These are phyloP conservation scores for Neopestalotiopsis sp. DNA, from an alignment of 2,329 filamentous ascomycete species.

Conservation along the genomic window DNA sequence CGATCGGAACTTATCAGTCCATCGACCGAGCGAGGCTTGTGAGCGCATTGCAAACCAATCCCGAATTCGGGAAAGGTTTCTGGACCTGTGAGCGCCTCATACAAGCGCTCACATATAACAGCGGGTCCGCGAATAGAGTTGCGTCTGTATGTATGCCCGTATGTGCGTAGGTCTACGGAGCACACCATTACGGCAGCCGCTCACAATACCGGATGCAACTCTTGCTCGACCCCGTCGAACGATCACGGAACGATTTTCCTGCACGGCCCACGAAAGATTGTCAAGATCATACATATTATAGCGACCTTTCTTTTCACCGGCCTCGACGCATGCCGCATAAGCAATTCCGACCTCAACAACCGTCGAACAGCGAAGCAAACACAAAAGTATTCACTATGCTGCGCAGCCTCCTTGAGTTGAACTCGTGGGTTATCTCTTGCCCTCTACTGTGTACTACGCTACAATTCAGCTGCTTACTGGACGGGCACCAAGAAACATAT, in stretches of 20 bases:
- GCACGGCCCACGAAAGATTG: conserved; percentile 3
- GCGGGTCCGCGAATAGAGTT: conserved; percentile 10
- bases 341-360: neutral
- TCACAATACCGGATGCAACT: conserved; percentile 10
- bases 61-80: neutral
- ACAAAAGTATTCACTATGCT: neutral
- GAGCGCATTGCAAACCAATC: neutral
- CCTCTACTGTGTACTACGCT: neutral
- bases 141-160: neutral
- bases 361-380: neutral
- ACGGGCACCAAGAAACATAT: neutral
- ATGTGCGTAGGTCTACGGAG: no score
- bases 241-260: conserved; percentile 10
- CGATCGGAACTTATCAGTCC: conserved; percentile 7
- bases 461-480: neutral
- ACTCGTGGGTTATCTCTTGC: neutral
- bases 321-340: neutral
- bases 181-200: conserved; percentile 4
- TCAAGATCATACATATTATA: conserved; percentile 4
- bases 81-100: neutral
- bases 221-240: conserved; percentile 8
- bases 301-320: neutral
- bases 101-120: neutral
- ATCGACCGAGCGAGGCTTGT: neutral
- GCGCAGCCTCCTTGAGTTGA: neutral